phyloP scores from a whole-genome alignment of 495 filamentous ascomycete species.

The Sordaria brevicollis region DNA sequence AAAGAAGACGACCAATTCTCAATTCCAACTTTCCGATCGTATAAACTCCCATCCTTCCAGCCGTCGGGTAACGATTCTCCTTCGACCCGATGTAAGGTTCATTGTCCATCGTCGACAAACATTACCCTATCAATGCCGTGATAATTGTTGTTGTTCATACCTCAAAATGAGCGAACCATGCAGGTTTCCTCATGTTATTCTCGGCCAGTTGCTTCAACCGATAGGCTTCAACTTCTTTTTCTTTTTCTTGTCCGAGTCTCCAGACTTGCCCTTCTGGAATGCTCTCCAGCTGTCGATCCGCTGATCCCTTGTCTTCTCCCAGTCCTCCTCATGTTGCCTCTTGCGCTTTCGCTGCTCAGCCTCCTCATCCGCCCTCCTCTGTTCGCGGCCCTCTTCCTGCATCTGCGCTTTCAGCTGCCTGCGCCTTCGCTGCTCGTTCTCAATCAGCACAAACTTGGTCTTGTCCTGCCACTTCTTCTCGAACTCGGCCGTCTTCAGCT shows the following conservation, averaged over 20 bases:
- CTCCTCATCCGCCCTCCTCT: conserved; percentile 82
- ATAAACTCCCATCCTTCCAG: background rate
- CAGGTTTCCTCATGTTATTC: background rate
- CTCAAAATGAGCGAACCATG: background rate
- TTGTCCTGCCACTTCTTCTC: conserved; percentile 79
- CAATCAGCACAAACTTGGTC: conserved; percentile 83
- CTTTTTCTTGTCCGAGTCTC: conserved; percentile 76
- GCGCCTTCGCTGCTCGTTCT: conserved; percentile 76
- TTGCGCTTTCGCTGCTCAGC: conserved; percentile 79
- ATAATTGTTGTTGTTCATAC: no score
- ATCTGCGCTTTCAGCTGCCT: conserved; percentile 87
- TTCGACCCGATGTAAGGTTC: background rate
- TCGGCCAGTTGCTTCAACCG: conserved; percentile 21
- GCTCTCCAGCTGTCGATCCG: conserved; percentile 91
- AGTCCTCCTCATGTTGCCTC: conserved; percentile 82
- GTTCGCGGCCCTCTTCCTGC: conserved; percentile 91
- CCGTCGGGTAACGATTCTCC: background rate
- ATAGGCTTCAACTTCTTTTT: conserved; percentile 71
- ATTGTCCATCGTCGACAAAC: background rate
- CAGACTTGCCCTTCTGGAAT: conserved; percentile 63
- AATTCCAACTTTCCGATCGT: background rate
- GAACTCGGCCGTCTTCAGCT: conserved; percentile 75
- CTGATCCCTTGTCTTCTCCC: conserved; percentile 86
- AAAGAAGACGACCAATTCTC: background rate
- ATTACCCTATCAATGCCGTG: background rate